Percentiles rank a stretch among this genome's conserved stretches.
Evolutionary conservation across 352 stramenopile genomes (phyloP).

Genomic region (Pythium biforme): DNA sequence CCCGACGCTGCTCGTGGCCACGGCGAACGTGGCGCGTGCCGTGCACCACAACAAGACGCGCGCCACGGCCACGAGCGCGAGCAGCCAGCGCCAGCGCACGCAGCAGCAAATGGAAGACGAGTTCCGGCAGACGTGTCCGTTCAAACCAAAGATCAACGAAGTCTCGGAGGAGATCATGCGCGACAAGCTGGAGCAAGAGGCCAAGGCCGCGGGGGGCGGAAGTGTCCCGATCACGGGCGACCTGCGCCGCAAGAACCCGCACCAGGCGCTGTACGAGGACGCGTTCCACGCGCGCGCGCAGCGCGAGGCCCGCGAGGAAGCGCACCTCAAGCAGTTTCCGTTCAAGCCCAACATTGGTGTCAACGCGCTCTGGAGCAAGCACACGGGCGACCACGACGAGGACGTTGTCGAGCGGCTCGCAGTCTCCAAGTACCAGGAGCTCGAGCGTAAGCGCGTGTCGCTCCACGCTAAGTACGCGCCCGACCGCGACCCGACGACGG

Average conservation of each 20-base stretch:
- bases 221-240: constrained; percentile 22
- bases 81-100: constrained; percentile 43
- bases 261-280: constrained; percentile 73
- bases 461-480: constrained; percentile 67
- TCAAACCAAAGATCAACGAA: constrained; percentile 70
- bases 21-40: constrained; percentile 19
- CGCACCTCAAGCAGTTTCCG: constrained; percentile 61
- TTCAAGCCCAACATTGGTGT: constrained; percentile 83
- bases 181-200: constrained; percentile 57
- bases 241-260: constrained; percentile 43
- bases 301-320: constrained; percentile 45
- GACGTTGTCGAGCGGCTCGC: constrained; percentile 71
- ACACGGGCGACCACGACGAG: constrained; percentile 25
- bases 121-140: constrained; percentile 65
- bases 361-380: constrained; percentile 53
- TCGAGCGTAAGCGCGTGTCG: constrained; percentile 52
- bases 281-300: constrained; percentile 46
- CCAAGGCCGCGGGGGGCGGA: constrained; percentile 7
- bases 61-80: neutral
- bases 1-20: constrained; percentile 55
- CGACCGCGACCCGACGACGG: constrained; percentile 55
- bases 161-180: constrained; percentile 72
- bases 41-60: constrained; percentile 40
- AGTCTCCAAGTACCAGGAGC: constrained; percentile 64
- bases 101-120: constrained; percentile 61